Evolutionary conservation across 306 rosid genomes (phyloP).

Genomic region (Aeschynomene evenia): DNA sequence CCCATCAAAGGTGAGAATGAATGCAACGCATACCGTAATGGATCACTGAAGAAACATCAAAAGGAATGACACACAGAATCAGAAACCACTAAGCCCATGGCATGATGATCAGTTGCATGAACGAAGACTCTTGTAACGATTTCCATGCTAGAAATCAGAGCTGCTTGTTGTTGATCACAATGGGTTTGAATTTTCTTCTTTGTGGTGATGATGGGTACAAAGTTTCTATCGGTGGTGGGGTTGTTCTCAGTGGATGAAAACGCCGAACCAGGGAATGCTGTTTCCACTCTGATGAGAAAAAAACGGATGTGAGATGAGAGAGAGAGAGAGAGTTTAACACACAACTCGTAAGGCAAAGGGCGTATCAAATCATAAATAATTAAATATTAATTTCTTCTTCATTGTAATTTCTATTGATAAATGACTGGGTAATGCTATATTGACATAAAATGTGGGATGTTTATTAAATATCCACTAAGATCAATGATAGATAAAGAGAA

Average conservation of each 20-base stretch:
- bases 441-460: no score
- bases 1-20: background rate
- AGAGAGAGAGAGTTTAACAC: no score
- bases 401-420: no score
- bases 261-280: background rate
- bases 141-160: background rate
- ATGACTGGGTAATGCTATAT: no score
- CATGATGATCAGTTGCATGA: background rate
- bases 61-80: background rate
- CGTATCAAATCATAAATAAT: no score
- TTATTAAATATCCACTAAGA: no score
- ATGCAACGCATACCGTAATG: background rate
- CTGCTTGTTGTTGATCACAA: background rate
- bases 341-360: no score
- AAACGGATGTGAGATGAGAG: background rate
- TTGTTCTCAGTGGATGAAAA: background rate
- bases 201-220: background rate
- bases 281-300: background rate
- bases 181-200: background rate
- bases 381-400: no score
- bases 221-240: background rate
- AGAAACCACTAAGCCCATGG: background rate
- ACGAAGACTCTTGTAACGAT: background rate
- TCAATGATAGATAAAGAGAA: no score
- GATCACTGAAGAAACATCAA: background rate